Base-by-base conservation (phyloP, 176 grass and related monocot species). In the Triticum dicoccoides region DNA sequence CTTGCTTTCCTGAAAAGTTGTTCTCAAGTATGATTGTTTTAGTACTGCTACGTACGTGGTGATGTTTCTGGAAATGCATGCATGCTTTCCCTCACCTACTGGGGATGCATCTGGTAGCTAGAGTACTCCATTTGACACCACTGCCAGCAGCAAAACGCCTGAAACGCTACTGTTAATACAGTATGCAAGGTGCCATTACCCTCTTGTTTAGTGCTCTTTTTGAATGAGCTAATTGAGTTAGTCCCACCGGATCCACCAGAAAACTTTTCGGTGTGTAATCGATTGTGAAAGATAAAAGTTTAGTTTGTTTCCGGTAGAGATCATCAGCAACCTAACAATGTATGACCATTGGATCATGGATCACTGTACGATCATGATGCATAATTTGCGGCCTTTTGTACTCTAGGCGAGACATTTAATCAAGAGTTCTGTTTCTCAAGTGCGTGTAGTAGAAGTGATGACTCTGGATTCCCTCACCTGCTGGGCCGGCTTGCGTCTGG, bases 201-300 rank as follows among this genome's bases (percentile, higher is more conserved):
- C 73, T 21, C 52, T n/a, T 54, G 32, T 49, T 63, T 80, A 49
- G 14, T 80, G 44, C 8, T 61, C 59, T 4, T 17, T 63, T 59
- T 74, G 34, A 21, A n/a, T 7, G 18, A 21, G 32, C 66, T 10
- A 37, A 69, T 76, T 63, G 33, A 42, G 79, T 23, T 65, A 79
- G 83, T 82, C 73, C 25, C 72, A 78, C 39, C 88, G 65, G 80
- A 90, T 18, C 1, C 10, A 75, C 34, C 24, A 74, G 3, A 18
- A n/a, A 11, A 8, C 20, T 5, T 27, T 30, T 38, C 2, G 5
- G 8, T 41, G 23, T 69, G 34, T 76, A 20, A 30, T 49, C 12
- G 12, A 49, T 44, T 42, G 17, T 45, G 37, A 15, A 7, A 20
- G 14, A 64, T 2, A 41, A 9, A 41, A 41, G 39, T 41, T 41